Conservation (phyloP, 1,139 yeast genomes). For the Scheffersomyces segobiensis region DNA sequence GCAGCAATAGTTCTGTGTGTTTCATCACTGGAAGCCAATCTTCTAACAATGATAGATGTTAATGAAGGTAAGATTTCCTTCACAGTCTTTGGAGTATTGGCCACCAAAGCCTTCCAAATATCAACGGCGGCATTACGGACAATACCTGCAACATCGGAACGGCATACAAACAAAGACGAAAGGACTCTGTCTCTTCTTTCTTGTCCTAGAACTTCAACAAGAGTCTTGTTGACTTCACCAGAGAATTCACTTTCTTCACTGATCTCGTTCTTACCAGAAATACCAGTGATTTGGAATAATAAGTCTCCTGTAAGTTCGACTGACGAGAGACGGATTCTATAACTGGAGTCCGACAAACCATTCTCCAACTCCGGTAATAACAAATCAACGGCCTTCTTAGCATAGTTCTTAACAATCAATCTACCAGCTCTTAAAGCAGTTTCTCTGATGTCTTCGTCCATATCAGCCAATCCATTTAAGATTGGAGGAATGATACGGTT, state of each 20-base stretch:
- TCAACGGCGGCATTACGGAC: constrained; percentile 93
- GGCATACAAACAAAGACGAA: constrained; percentile 84
- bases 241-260: constrained; percentile 56
- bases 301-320: constrained; percentile 97
- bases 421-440: constrained; percentile 92
- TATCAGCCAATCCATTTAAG: constrained; percentile 87
- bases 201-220: constrained; percentile 78
- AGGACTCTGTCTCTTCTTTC: constrained; percentile 87
- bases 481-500: constrained; percentile 86
- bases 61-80: constrained; percentile 88
- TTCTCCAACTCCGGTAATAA: constrained; percentile 90
- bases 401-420: constrained; percentile 86
- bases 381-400: constrained; percentile 89
- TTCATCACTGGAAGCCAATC: constrained; percentile 79
- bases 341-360: constrained; percentile 80
- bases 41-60: constrained; percentile 75
- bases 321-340: constrained; percentile 89
- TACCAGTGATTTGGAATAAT: constrained; percentile 92
- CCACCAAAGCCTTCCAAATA: constrained; percentile 95
- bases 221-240: constrained; percentile 63
- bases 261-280: constrained; percentile 67
- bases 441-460: constrained; percentile 83
- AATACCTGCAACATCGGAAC: constrained; percentile 85
- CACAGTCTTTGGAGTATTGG: constrained; percentile 94
- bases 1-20: constrained; percentile 88